Evolutionary conservation across 176 grass and related monocot species (phyloP), one percentile per base, ranked within the genome.

Genomic region (Areca catechu): DNA sequence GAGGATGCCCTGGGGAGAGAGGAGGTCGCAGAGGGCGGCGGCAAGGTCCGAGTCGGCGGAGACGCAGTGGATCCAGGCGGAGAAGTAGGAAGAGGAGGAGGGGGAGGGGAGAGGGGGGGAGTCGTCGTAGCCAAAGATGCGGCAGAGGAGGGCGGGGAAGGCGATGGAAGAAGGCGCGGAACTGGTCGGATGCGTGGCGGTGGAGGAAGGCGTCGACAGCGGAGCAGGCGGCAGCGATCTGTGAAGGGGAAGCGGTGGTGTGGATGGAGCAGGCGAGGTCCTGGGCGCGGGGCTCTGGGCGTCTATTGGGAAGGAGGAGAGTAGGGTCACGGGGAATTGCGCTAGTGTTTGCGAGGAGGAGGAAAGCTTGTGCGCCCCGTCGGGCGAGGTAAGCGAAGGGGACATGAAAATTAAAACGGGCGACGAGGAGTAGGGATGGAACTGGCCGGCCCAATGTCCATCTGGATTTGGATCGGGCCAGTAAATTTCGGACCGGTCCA

Each of bases 121-220:
- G 48, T 65, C 48, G 22, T 65, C 62, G 63, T 37, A 53, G n/a
- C 24, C 50, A 49, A 54, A 54, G 16, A 67, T 10, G 34, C 9
- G 9, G 7, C 2, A 14, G 34, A 43, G 10, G 34, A 43, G 34
- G 65, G 67, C 58, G 18, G 89, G 89, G 48, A 94, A 80, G 24
- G 72, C 63, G 55, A 88, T 58, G 55, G 84, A 94, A 82, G 84
- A 94, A 94, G 70, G 77, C 53, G 43, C 89, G 89, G 55, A 70
- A 61, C 54, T 82, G 80, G 51, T 94, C 71, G 47, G 69, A 70
- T 29, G 75, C 66, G 66, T 87, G 87, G 54, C 80, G 71, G 16
- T 68, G 20, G 68, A 96, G 83, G 72, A 85, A 90, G 62, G 77
- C 57, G 12, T 71, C 60, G 25, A 67, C 61, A 51, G 65, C 47